A percentile compares a stretch with the other conserved stretches of the same genome.
These are phyloP conservation scores for Asparagopsis taxiformis DNA, from an alignment of 31 red algal species.

Conservation along the genomic window DNA sequence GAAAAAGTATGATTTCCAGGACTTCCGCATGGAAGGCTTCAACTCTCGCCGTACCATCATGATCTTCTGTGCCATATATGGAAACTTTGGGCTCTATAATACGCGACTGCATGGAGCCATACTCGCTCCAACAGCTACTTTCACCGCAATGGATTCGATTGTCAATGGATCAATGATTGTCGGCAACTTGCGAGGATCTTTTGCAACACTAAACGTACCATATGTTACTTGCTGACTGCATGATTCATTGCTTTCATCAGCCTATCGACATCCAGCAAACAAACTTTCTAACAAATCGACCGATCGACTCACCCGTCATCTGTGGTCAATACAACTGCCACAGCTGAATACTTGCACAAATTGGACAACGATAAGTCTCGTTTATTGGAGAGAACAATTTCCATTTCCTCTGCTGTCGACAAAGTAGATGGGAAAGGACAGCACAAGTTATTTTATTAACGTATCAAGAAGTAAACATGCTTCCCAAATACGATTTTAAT, in stretches of 20 bases:
- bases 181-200: conserved; percentile 50
- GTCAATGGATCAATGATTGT: conserved; percentile 62
- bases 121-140: conserved; percentile 44
- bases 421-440: no score
- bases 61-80: conserved; percentile 61
- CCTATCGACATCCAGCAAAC: no score
- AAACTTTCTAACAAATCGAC: not conserved
- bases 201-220: conserved; percentile 32
- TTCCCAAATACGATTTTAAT: no score
- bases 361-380: no score
- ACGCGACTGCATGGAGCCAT: conserved; percentile 53
- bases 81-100: conserved; percentile 23
- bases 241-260: no score
- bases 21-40: conserved; percentile 44
- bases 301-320: not conserved
- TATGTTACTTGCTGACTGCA: conserved; percentile 56
- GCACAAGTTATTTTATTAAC: no score
- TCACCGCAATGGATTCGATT: conserved; percentile 40
- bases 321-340: no score
- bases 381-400: no score
- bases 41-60: conserved; percentile 48
- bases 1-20: conserved; percentile 28
- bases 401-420: no score
- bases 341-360: no score
- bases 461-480: no score